Evolutionary conservation across 2,329 filamentous ascomycete genomes (phyloP).

Genomic region (Fusarium palustre): DNA sequence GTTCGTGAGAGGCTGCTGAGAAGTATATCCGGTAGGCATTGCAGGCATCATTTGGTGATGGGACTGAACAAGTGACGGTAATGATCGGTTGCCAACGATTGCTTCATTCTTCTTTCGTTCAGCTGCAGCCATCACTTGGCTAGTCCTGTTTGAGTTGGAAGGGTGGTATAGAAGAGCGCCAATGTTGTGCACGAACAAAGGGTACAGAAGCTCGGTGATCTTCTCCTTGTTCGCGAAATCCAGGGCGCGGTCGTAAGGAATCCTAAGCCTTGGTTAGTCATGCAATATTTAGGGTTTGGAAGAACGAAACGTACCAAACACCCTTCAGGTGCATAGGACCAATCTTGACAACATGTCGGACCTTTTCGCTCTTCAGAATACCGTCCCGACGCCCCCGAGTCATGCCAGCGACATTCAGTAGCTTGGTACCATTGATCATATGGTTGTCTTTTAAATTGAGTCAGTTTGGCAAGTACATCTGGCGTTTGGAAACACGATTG

Average conservation of each 20-base stretch:
- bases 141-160: constrained; percentile 84
- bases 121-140: constrained; percentile 87
- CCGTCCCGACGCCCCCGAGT: constrained; percentile 94
- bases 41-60: constrained; percentile 51
- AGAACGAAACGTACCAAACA: constrained; percentile 77
- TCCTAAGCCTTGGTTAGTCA: constrained; percentile 69
- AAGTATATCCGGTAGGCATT: constrained; percentile 20
- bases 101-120: constrained; percentile 81
- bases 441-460: constrained; percentile 77
- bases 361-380: constrained; percentile 97
- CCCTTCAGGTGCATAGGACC: constrained; percentile 99
- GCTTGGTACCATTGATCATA: constrained; percentile 99
- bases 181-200: constrained; percentile 97
- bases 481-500: constrained; percentile 7
- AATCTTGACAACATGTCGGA: constrained; percentile 97
- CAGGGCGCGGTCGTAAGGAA: constrained; percentile 95
- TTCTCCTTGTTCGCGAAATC: constrained; percentile 99
- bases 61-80: constrained; percentile 74
- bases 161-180: constrained; percentile 93
- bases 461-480: not conserved
- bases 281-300: constrained; percentile 15
- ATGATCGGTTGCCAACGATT: constrained; percentile 65
- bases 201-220: constrained; percentile 95
- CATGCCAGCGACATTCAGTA: constrained; percentile 98
- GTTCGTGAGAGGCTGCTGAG: constrained; percentile 22